Percentiles rank a stretch among this genome's conserved stretches.
phyloP scores from a whole-genome alignment of 1,284 basidiomycete species.

The Agroathelia rolfsii region DNA sequence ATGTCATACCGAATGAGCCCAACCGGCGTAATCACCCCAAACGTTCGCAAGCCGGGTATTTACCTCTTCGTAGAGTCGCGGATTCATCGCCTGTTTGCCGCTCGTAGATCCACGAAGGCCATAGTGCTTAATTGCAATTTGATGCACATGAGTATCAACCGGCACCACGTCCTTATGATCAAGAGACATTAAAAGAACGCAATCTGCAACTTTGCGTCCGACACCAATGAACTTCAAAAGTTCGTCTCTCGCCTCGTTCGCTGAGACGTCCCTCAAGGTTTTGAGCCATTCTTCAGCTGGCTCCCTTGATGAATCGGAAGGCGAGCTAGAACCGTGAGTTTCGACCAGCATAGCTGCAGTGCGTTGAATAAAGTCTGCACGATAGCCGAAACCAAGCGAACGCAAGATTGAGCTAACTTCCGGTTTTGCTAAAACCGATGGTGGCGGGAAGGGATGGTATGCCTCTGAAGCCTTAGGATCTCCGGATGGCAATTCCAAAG shows the following conservation, averaged over 20 bases:
- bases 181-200: slow-evolving; percentile 88
- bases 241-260: slow-evolving; percentile 57
- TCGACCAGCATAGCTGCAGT: slow-evolving; percentile 76
- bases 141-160: slow-evolving; percentile 86
- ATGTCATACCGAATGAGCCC: slow-evolving; percentile 76
- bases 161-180: slow-evolving; percentile 66
- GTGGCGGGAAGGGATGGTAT: slow-evolving; percentile 84
- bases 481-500: slow-evolving; percentile 31
- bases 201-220: slow-evolving; percentile 94
- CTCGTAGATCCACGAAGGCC: slow-evolving; percentile 45
- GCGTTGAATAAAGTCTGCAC: slow-evolving; percentile 81
- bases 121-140: slow-evolving; percentile 82
- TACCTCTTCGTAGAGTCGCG: slow-evolving; percentile 71
- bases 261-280: slow-evolving; percentile 42
- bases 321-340: slow-evolving; percentile 26
- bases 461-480: slow-evolving; percentile 18
- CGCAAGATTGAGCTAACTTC: slow-evolving; percentile 66
- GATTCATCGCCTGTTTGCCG: slow-evolving; percentile 55
- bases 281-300: slow-evolving; percentile 52
- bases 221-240: slow-evolving; percentile 83
- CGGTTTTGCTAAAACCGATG: slow-evolving; percentile 51
- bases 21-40: slow-evolving; percentile 85
- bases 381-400: slow-evolving; percentile 88
- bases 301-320: slow-evolving; percentile 23
- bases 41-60: slow-evolving; percentile 51